Evolutionary conservation across 1,139 yeast species (phyloP), one percentile per base, ranked within the genome.

Genomic region (Geotrichum aggregatum): DNA sequence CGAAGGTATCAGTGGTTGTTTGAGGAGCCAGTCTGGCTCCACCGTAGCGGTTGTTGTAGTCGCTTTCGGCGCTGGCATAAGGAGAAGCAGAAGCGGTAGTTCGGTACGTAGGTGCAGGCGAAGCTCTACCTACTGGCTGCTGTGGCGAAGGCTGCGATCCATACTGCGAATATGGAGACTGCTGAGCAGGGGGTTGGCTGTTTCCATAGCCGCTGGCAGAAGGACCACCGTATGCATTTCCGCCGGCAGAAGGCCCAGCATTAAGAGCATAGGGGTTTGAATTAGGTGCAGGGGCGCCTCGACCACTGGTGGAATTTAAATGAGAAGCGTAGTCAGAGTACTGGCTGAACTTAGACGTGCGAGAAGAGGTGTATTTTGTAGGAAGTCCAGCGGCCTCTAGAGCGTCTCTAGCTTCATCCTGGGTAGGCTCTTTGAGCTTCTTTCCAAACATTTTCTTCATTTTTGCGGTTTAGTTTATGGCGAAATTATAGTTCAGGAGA

Each of bases 151-250:
- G 26, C 3, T 30, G 26, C 13, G 38, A 4, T 4, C 44, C 44
- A 30, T 43, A 38, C 5, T 19, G 5, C 24, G 14, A 21, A 7
- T 19, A 10, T 31, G 19, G 19, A 4, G 40, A 16, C 24, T 19
- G 26, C 13, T 26, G 31, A 2, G 24, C 26, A n/a, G 35, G 6
- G 8, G 22, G 28, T 13, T 19, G 26, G 35, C 28, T 19, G 24
- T 38, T 46, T 18, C 45, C 44, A 24, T 34, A 46, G 8, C 36
- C 42, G 3, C 40, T 41, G 14, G 21, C 14, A 35, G 58, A 14
- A 47, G 55, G 50, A 16, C 50, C 83, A 75, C 65, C 79, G 74
- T 57, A 76, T 22, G 55, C 71, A 39, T 71, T 66, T 33, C 38
- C 41, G 21, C 34, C 41, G 3, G 18, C 10, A 18, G 47, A 26